Evolutionary conservation across 352 stramenopile species (phyloP), one percentile per base, ranked within the genome.

Genomic region (Globisporangium uncinulatum): DNA sequence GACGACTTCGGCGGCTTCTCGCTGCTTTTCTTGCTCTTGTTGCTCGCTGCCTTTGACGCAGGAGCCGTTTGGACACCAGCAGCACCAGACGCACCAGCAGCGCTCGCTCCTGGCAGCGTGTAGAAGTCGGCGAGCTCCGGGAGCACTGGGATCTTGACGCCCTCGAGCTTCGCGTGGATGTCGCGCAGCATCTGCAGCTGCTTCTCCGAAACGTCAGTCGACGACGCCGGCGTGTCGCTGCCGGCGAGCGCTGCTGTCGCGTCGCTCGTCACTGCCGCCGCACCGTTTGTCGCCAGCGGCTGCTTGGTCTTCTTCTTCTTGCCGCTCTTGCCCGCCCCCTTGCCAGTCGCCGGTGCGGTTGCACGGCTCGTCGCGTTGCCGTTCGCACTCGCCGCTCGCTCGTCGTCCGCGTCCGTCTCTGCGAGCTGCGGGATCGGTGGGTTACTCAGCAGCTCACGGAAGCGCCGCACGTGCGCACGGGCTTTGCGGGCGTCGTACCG

Each of bases 401-500:
- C 59, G 13, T 56, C 52, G 13, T 51, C 52, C 0, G 15, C 47
- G 0, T 41, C 54, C n/a, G 59, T 32, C 5, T 70, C 60, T 0
- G 45, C 43, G 9, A 57, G 24, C 59, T 90, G 82, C 8, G 86
- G 84, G 61, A 94, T 94, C 44, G 85, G 84, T 48, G 86, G 86
- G 67, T 93, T 95, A 59, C 70, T 65, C 55, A 92, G 62, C 50
- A 92, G 71, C 39, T 95, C 84, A 41, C 86, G 86, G 59, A 95
- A 86, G 56, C 85, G 84, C 46, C 83, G 82, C 64, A 95, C 81
- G 34, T 95, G 86, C 17, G 67, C 67, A 45, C 84, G 84, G 55
- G 83, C 86, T 57, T 94, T 95, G 62, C 85, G 81, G 4, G 85
- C 77, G 61, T 94, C 83, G 59, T 94, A 95, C 62, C 88, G 92